phyloP scores from a whole-genome alignment of 148 eudicot genomes.

The Vaccinium vitisidaea region DNA sequence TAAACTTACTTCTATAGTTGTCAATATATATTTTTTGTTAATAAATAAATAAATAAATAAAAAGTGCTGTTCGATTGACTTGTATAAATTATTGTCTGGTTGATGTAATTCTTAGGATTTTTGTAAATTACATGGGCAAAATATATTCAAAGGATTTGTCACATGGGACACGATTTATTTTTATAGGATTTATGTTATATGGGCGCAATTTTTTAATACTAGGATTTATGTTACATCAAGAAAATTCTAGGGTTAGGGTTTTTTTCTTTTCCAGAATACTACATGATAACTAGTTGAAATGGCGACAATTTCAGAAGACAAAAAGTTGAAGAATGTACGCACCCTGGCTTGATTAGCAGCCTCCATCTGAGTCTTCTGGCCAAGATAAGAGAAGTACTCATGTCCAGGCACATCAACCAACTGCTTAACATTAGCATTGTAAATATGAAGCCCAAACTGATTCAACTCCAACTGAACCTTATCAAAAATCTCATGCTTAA shows the following conservation, averaged over 20 bases:
- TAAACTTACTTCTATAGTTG: neutral
- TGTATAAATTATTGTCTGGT: neutral
- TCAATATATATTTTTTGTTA: neutral
- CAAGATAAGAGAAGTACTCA: conserved; percentile 11
- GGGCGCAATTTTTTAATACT: no score
- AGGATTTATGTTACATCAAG: no score
- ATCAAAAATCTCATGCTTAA: conserved; percentile 5
- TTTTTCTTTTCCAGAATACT: no score
- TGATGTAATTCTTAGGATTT: neutral
- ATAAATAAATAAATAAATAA: no score
- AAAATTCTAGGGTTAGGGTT: no score
- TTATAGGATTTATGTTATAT: no score
- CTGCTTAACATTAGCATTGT: conserved; percentile 10
- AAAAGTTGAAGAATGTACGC: neutral
- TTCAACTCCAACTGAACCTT: conserved; percentile 7
- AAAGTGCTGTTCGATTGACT: no score
- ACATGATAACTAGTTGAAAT: no score
- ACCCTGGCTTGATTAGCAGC: conserved; percentile 26
- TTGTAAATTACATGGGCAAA: neutral
- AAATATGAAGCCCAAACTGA: conserved; percentile 8
- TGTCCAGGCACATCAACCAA: neutral
- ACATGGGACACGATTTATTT: no score
- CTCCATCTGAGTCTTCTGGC: neutral
- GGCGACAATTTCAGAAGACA: no score
- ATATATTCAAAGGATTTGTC: no score